Base-by-base conservation (phyloP, 208 protist genomes). In the Leishmania tarentolae region DNA sequence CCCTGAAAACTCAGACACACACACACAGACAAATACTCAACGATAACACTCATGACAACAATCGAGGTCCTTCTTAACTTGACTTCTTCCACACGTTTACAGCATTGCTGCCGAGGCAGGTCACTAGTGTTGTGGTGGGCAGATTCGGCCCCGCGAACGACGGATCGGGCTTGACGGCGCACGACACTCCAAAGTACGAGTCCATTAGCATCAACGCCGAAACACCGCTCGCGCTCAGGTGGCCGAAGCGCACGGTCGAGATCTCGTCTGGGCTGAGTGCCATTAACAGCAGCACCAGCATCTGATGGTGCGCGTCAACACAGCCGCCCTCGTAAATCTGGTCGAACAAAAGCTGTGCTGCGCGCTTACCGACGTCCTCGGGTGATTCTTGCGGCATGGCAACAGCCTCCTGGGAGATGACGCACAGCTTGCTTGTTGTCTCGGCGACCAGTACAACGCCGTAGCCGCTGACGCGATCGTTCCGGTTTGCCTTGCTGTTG, bases 391-490 rank as follows among this genome's bases (percentile, higher is more conserved):
- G 80, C 71, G 88, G 90, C 71, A 83, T 78, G 28, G 94, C 93
- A 46, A 89, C 88, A 19, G 91, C 75, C 86, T 99, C 96, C 74
- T 97, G 95, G 21, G 93, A 95, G 59, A 98, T 88, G 59, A 97
- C 87, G 75, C 89, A 94, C 42, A 91, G 76, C 76, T 96, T 94
- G 65, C 90, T 94, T 1, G 94, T 99, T 37, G 94, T 98, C 81
- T 99, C 95, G n/a, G 97, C 94, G 24, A 99, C 96, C 46, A 99
- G 88, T 47, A 97, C 75, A 46, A 99, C 89, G 50, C 96, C 97
- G 79, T 97, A 99, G 68, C 97, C 97, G 83, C 92, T 95, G n/a
- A 86, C 65, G 2, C 70, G 79, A 35, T 87, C 79, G 31, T 82
- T 90, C 68, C 87, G 83, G 68, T 86, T 83, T 3, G 75, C 81